Conservation (phyloP, 129 eudicot species). For the Flaveria bidentis region DNA sequence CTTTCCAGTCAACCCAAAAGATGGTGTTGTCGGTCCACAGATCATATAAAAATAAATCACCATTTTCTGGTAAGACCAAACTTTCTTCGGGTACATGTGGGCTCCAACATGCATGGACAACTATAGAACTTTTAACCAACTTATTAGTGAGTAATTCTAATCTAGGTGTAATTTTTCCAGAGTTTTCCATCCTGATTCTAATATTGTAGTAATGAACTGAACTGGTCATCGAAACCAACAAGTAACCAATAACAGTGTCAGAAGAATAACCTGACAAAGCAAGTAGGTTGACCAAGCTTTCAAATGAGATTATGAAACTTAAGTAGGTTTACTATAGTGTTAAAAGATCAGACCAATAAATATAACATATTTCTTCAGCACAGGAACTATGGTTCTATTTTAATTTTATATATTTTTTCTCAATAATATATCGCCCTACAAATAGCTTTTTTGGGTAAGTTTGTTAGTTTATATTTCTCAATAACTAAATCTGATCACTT, state of each 20-base stretch:
- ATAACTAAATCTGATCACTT: no score
- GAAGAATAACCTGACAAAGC: conserved; percentile 26
- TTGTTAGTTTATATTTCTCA: no score
- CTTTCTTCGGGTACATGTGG: conserved; percentile 68
- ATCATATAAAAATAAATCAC: conserved; percentile 65
- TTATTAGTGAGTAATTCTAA: conserved; percentile 42
- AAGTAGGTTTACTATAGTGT: background rate
- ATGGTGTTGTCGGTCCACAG: conserved; percentile 10
- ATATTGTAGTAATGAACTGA: conserved; percentile 50
- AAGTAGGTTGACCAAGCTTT: background rate
- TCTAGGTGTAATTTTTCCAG: conserved; percentile 19
- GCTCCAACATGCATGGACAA: conserved; percentile 78
- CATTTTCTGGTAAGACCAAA: conserved; percentile 55
- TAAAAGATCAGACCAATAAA: background rate
- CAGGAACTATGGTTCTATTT: background rate
- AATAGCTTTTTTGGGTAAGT: no score
- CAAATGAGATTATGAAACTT: background rate
- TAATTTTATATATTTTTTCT: no score
- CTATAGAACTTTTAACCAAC: conserved; percentile 33
- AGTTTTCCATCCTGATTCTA: conserved; percentile 21
- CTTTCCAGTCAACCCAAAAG: conserved; percentile 31
- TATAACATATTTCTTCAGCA: no score
- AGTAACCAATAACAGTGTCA: conserved; percentile 42
- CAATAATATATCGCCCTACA: no score
- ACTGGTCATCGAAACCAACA: conserved; percentile 42